These are phyloP conservation scores for Harringtonia lauricola DNA, from an alignment of 2,329 filamentous ascomycete species.

Conservation along the genomic window DNA sequence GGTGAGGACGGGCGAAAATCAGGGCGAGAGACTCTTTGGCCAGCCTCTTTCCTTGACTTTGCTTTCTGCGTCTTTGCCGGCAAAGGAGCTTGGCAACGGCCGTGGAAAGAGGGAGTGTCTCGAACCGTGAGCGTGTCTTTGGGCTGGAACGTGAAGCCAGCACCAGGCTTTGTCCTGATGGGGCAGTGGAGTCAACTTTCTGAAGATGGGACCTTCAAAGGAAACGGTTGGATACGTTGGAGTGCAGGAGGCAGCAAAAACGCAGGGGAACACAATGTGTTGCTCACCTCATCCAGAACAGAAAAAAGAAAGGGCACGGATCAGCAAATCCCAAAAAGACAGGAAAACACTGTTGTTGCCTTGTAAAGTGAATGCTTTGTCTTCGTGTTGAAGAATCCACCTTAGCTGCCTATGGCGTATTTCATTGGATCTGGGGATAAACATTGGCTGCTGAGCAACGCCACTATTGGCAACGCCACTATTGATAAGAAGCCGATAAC, in stretches of 20 bases:
- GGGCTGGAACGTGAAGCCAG: slow-evolving; percentile 16
- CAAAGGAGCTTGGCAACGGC: background rate
- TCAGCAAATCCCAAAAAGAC: no score
- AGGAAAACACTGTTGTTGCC: no score
- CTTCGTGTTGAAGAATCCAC: background rate
- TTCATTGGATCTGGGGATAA: background rate
- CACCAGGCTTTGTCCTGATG: slow-evolving; percentile 15
- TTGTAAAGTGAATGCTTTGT: background rate
- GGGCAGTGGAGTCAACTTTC: background rate
- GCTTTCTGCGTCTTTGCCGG: background rate
- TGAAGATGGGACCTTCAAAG: background rate
- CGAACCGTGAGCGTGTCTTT: slow-evolving; percentile 14
- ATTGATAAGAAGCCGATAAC: no score
- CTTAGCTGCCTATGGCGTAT: background rate
- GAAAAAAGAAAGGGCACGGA: no score
- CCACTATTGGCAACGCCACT: background rate
- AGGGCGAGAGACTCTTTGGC: background rate
- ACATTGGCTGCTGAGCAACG: slow-evolving; percentile 2
- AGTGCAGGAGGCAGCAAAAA: no score
- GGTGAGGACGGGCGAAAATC: background rate
- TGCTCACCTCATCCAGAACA: background rate
- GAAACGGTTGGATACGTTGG: background rate
- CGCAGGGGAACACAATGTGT: no score
- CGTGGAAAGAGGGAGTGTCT: slow-evolving; percentile 1
- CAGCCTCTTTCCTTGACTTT: background rate